Evolutionary conservation across 805 yeast genomes (phyloP).

Genomic region (Saccharomycopsis sp.): DNA sequence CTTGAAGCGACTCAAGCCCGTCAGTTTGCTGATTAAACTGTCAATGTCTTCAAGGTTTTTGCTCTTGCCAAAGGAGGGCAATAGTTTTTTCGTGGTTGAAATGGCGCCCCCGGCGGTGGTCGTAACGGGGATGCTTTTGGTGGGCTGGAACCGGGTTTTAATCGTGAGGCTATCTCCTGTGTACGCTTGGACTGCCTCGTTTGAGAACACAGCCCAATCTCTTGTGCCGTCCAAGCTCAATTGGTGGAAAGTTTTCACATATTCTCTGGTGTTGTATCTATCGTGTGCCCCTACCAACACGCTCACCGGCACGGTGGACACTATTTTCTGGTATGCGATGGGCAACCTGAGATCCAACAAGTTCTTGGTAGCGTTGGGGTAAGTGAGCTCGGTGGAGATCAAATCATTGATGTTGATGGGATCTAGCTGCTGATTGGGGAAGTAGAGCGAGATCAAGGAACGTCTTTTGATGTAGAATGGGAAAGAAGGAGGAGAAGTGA

Average conservation of each 20-base stretch:
- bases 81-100: slow-evolving; percentile 26
- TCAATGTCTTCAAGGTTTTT: no score
- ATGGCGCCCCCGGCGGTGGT: no score
- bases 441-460: slow-evolving; percentile 40
- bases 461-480: slow-evolving; percentile 43
- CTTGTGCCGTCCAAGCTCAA: slow-evolving; percentile 47
- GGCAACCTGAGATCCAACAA: slow-evolving; percentile 27
- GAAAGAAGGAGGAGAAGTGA: slow-evolving; percentile 50
- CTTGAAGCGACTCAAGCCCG: slow-evolving; percentile 5
- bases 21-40: not conserved
- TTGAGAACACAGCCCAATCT: slow-evolving; percentile 54
- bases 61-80: slow-evolving; percentile 1
- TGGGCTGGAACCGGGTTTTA: slow-evolving; percentile 33
- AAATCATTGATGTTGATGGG: slow-evolving; percentile 23
- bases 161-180: slow-evolving; percentile 44
- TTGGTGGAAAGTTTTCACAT: no score
- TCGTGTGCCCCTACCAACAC: no score
- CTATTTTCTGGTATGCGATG: slow-evolving; percentile 38
- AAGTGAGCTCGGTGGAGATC: slow-evolving; percentile 23
- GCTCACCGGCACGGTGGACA: slow-evolving; percentile 39
- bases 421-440: slow-evolving; percentile 22
- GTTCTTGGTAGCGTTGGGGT: slow-evolving; percentile 27
- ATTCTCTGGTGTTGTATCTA: no score
- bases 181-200: slow-evolving; percentile 40
- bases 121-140: no score